Conservation (phyloP, 345 rosid genomes). For the Erysimum cheiranthoides region DNA sequence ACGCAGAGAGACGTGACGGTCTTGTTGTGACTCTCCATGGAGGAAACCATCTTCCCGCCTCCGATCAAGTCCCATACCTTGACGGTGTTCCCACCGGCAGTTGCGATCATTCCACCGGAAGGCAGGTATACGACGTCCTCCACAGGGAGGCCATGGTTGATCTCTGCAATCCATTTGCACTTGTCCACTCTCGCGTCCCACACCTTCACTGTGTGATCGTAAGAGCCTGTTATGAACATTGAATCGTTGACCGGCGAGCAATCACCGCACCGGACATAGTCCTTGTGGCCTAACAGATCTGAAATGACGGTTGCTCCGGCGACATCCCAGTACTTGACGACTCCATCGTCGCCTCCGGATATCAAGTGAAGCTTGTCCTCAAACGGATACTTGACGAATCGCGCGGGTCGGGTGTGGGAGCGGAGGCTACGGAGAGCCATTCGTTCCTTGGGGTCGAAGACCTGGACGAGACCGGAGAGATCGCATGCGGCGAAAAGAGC, state of each 20-base stretch:
- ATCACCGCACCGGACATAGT: conserved; percentile 90
- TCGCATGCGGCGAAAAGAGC: conserved; percentile 86
- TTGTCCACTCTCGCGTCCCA: conserved; percentile 84
- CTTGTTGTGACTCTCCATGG: conserved; percentile 96
- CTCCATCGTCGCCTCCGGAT: conserved; percentile 89
- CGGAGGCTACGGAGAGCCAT: conserved; percentile 79
- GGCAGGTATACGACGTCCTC: conserved; percentile 91
- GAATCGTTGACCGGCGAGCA: conserved; percentile 73
- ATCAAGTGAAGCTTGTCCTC: conserved; percentile 87
- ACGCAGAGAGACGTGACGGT: conserved; percentile 79
- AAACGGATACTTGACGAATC: conserved; percentile 77
- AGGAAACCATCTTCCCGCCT: conserved; percentile 79
- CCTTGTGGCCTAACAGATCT: conserved; percentile 80
- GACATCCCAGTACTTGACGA: conserved; percentile 97
- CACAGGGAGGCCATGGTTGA: conserved; percentile 84
- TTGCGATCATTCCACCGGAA: conserved; percentile 85
- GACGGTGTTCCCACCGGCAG: conserved; percentile 80
- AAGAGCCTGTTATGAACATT: conserved; percentile 84
- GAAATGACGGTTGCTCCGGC: conserved; percentile 63
- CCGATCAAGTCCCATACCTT: conserved; percentile 92
- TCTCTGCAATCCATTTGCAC: conserved; percentile 60
- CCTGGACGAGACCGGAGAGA: conserved; percentile 76
- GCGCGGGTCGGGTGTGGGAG: conserved; percentile 79
- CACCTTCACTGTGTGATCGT: conserved; percentile 86
- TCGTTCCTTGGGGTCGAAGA: conserved; percentile 74